Evolutionary conservation across 768 basidiomycete genomes (phyloP), one percentile per base, ranked within the genome.

Genomic region (Tephrocybe sp.): DNA sequence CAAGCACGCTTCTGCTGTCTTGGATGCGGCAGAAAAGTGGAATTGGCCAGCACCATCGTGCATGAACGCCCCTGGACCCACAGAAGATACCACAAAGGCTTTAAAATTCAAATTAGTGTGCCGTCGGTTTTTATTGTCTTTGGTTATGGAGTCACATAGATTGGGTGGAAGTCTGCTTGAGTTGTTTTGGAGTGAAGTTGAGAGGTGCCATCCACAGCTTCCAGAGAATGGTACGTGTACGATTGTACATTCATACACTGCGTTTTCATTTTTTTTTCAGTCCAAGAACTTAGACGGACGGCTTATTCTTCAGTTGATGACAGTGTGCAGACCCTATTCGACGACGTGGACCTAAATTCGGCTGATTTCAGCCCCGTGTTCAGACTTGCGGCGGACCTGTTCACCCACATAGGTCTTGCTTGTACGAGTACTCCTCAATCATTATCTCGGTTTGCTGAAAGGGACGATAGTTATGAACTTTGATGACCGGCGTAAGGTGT

Each of bases 111-210:
- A 50, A 35, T 45, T 51, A 24, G 47, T 52, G 9, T 53, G 48
- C 22, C 40, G 44, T 43, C 50, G 47, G 21, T 56, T 60, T 42
- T 49, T 61, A 19, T 51, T 47, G 26, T 56, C 52, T 36, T 52
- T 55, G 35, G 40, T 63, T 27, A 39, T 46, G 31, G 60, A 60
- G 44, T 62, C 61, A 27, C 12, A 36, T 21, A 41, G 24, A 28
- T 55, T 57, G 8, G 57, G 60, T 22, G 60, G 59, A 42, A 54
- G 51, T 41, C 47, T 60, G 38, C 12, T 53, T 4, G 49, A 60
- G 13, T 44, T 24, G 15, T 58, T 60, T 41, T 58, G 56, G 56
- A n/a, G 26, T 24, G 19, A 44, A 44, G 32, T 63, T 38, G 54
- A 25, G 22, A 50, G 21, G 38, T 60, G 56, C 38, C 60, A 61